Evolutionary conservation across 371 early-diverging fungal genomes (phyloP), one percentile per base, ranked within the genome.

Genomic region (Actinomortierella wolfii): DNA sequence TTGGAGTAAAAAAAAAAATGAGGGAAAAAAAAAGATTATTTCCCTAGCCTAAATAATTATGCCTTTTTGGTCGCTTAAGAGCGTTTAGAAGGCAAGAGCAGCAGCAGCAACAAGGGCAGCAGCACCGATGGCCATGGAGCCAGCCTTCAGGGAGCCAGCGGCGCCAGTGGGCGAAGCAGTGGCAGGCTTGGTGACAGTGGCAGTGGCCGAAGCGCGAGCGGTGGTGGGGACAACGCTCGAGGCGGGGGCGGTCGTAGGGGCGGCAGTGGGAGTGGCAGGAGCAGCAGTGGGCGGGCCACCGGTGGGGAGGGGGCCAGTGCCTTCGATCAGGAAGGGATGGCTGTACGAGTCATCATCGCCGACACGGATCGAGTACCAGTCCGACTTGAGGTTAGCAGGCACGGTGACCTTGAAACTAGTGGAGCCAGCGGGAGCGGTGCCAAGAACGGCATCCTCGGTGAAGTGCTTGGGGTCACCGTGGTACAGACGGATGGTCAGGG

Each of bases 321-420:
- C 54, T 56, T 59, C 55, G 56, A 68, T 59, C 28, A 48, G 9
- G 49, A 68, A 68, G 48, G 48, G 49, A 29, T 61, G 62, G 3
- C 59, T 51, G 48, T 51, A 62, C 29, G 61, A 48, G 15, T 49
- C 24, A 11, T 34, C 34, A 4, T 34, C 34, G 3, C 69, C 69
- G 18, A 69, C 53, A 28, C 64, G 59, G 60, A 69, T 14, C 5
- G 69, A 63, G 64, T 69, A 69, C 56, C 50, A 64, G 46, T 53
- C 54, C 13, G 69, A 59, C 39, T 24, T 11, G 56, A 68, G 42
- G 20, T 54, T 44, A 8, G 55, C 43, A 15, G 69, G 64, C 53
- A 68, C 29, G 7, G 50, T 34, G 46, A 60, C 53, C 61, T 59
- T 51, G 50, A 60, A 21, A 5, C 20, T 45, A 9, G 60, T 54